Evolutionary conservation across 306 rosid genomes (phyloP).

Genomic region (Cucurbita maxima): DNA sequence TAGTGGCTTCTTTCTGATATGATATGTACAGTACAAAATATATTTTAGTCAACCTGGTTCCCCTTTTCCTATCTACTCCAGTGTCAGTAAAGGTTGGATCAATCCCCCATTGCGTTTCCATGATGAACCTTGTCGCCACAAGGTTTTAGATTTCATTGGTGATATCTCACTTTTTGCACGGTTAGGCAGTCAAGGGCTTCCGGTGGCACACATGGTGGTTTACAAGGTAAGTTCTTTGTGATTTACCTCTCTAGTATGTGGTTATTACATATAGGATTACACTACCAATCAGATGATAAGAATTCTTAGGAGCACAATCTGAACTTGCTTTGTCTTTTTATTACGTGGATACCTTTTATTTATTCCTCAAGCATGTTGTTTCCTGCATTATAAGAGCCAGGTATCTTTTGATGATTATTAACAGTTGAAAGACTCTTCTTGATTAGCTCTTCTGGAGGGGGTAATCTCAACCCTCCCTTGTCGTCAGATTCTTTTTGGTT

Average conservation of each 20-base stretch:
- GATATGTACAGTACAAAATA: not conserved
- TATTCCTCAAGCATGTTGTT: not conserved
- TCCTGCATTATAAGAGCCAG: not conserved
- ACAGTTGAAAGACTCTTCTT: no score
- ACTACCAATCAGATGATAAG: not conserved
- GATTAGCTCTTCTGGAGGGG: no score
- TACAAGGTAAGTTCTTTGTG: slow-evolving; percentile 41
- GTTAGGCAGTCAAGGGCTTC: slow-evolving; percentile 81
- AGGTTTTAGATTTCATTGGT: slow-evolving; percentile 78
- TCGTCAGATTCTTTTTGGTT: no score
- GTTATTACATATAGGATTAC: not conserved
- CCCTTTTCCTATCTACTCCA: slow-evolving; percentile 11
- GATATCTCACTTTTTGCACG: slow-evolving; percentile 75
- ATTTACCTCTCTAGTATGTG: not conserved
- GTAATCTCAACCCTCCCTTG: no score
- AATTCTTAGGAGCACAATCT: not conserved
- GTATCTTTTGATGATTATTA: not conserved
- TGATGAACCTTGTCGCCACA: slow-evolving; percentile 90
- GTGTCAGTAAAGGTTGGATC: slow-evolving; percentile 69
- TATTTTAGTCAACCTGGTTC: not conserved
- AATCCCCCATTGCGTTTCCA: slow-evolving; percentile 67
- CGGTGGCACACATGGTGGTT: slow-evolving; percentile 61
- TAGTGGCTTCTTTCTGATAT: not conserved
- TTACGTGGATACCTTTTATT: not conserved
- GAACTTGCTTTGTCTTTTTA: not conserved